Base-by-base conservation (phyloP, 192 early-diverging fungal genomes). In the Umbelopsis vinacea region DNA sequence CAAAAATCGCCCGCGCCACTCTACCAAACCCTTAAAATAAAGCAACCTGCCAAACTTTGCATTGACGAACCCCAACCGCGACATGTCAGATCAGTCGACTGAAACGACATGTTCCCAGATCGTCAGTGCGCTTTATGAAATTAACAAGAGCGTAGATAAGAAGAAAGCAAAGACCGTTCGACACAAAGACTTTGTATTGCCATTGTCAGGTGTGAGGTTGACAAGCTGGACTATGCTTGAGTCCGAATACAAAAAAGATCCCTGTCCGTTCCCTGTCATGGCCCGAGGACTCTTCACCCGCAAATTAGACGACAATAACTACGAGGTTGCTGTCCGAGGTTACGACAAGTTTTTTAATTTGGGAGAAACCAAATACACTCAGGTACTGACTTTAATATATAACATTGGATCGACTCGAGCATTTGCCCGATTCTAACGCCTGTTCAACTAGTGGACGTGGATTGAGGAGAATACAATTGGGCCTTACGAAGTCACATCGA, bases 261-360 rank as follows among this genome's bases (percentile, higher is more conserved):
- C 81, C 0, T 81, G 80, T 14, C 76, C 81, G 46, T 79, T 95
- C 26, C 95, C 94, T 1, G 91, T 89, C 10, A 78, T 87, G 38
- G 92, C 94, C 5, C 87, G 96, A 46, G 96, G 96, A 0, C 72
- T 98, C 38, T 98, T 98, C 52, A 92, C 92, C 1, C 63, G 54
- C 24, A 21, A 47, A 21, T 52, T 43, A 19, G 76, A 79, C 17
- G 47, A 78, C 6, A 77, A 70, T 35, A 57, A 66, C 9, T 78
- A 88, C 71, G 71, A 75, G 10, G 94, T 98, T 77, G 81, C 89
- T 19, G 85, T 91, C 19, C 86, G 97, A n/a, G 97, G 97, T 33
- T 98, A 98, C 83, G 90, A 98, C 85, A 98, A 99, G 84, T 99
- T 99, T 77, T 99, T 97, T 78, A 97, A 97, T 71, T 50, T 94